Evolutionary conservation across 805 yeast genomes (phyloP).

Genomic region (Metschnikowia bowlesiae): DNA sequence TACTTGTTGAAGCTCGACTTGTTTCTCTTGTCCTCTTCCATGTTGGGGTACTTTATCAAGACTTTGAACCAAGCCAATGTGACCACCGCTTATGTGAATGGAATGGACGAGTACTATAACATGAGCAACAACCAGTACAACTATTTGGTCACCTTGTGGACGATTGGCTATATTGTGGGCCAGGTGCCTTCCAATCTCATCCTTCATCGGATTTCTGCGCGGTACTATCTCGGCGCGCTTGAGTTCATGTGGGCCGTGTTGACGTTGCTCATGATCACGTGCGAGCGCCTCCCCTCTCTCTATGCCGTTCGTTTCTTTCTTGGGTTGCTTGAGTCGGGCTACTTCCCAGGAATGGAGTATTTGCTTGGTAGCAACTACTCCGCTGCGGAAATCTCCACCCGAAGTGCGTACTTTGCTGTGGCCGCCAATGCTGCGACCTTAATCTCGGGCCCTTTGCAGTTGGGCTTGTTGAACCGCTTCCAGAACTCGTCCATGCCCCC

Average conservation of each 20-base stretch:
- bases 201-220: constrained; percentile 38
- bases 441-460: constrained; percentile 33
- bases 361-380: constrained; percentile 34
- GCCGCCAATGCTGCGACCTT: constrained; percentile 26
- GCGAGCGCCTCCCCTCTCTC: constrained; percentile 9
- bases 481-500: constrained; percentile 21
- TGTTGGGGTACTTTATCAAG: constrained; percentile 19
- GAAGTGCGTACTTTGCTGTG: constrained; percentile 30
- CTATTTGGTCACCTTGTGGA: constrained; percentile 15
- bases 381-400: constrained; percentile 23
- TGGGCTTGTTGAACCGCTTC: constrained; percentile 23
- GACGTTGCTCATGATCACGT: constrained; percentile 25
- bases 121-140: constrained; percentile 18
- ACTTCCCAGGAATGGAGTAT: constrained; percentile 58
- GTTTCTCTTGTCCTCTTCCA: constrained; percentile 21
- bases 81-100: constrained; percentile 17
- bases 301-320: constrained; percentile 18
- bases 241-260: constrained; percentile 43
- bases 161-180: constrained; percentile 15
- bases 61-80: constrained; percentile 17
- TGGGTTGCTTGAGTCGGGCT: constrained; percentile 47
- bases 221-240: constrained; percentile 41
- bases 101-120: constrained; percentile 15
- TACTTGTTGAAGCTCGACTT: constrained; percentile 32
- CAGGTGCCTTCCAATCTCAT: constrained; percentile 21